Evolutionary conservation across 176 grass and related monocot species (phyloP), one percentile per base, ranked within the genome.

Genomic region (Phoenix dactylifera): DNA sequence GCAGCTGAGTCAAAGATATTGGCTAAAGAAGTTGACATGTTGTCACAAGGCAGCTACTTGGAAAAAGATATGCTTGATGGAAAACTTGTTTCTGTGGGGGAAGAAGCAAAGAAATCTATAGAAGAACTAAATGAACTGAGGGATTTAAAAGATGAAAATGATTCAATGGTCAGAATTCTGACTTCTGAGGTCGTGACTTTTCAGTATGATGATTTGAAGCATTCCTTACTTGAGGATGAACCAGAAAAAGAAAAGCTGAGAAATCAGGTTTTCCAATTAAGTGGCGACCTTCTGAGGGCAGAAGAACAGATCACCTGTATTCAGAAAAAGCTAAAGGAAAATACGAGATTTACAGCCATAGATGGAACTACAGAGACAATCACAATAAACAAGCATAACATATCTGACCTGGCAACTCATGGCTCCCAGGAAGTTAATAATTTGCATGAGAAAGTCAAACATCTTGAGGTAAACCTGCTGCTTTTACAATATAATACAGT

Each of bases 181-280:
- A 86, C 74, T 70, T 74, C 77, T 73, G 82, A 88, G 22, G 75
- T 83, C 26, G 63, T 72, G 66, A 81, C 59, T 14, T 51, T 80
- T 23, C 72, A 80, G 59, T 81, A 81, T 22, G 70, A 77, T 26
- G 63, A 80, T 32, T 62, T 82, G 39, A 81, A 95, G 25, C 67
- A 17, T 6, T 75, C 67, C 19, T 15, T 95, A 62, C 89, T 81
- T n/a, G 74, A 77, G 66, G 82, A 85, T 15, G 69, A 85, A 60
- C 76, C 72, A 39, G 85, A 95, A 79, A 88, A 89, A 63, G 65
- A 81, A 56, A 88, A 68, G 58, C 74, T 85, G 55, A 74, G 77
- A 23, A 82, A 71, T 52, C 74, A 79, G 62, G 66, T 87, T 57
- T 62, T 87, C 55, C 77, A 87, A 24, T 62, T 87, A 23, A 66